Conservation (phyloP, 805 yeast species). For the Lachancea sp. region DNA sequence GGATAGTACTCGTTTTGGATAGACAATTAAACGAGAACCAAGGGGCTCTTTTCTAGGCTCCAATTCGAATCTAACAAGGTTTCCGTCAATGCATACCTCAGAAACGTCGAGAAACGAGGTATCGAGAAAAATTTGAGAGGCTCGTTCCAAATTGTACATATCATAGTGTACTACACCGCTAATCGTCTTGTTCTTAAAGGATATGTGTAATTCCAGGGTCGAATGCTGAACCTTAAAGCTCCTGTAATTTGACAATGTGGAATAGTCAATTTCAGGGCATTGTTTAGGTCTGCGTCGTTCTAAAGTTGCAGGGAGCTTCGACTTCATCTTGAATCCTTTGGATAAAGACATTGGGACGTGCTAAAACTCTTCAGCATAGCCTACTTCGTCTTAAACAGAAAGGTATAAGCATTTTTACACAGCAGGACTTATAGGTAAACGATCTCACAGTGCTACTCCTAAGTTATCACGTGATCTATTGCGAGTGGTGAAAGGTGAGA, state of each 20-base stretch:
- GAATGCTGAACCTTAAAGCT: conserved; percentile 49
- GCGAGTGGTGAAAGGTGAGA: too few species aligned
- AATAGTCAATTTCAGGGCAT: conserved; percentile 58
- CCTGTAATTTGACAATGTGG: conserved; percentile 70
- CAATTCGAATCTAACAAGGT: conserved; percentile 31
- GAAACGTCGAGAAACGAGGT: conserved; percentile 54
- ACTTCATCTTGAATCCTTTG: background rate
- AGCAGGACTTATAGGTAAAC: too few species aligned
- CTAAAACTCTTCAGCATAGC: background rate
- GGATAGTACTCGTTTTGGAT: conserved; percentile 5
- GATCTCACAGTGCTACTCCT: too few species aligned
- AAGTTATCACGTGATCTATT: too few species aligned
- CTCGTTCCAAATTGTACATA: conserved; percentile 32
- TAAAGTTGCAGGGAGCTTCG: conserved; percentile 24
- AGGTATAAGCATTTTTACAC: too few species aligned
- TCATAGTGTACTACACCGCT: conserved; percentile 49
- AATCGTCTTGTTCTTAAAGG: conserved; percentile 48
- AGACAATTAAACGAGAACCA: conserved; percentile 49
- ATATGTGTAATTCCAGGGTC: conserved; percentile 44
- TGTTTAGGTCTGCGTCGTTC: conserved; percentile 28
- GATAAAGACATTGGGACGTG: background rate
- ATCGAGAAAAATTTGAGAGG: conserved; percentile 50
- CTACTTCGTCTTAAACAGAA: too few species aligned
- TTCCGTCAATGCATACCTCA: conserved; percentile 36
- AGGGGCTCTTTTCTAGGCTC: conserved; percentile 44